Base-by-base conservation (phyloP, 345 rosid species). In the Bretschneidera sinensis region DNA sequence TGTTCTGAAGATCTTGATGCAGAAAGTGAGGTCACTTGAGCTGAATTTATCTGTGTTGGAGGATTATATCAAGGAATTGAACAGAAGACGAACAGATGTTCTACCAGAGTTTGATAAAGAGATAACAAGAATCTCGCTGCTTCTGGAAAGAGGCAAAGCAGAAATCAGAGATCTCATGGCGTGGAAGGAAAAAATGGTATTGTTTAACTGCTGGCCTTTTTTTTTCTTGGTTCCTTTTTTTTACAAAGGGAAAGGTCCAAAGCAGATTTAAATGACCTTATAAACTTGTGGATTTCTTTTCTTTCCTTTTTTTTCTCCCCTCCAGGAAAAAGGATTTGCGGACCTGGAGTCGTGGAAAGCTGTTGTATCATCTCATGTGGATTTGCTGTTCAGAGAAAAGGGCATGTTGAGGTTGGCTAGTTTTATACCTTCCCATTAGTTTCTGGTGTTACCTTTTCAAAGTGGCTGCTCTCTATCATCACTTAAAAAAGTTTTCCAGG, bases 1-100 rank as follows among this genome's bases (percentile, higher is more conserved):
- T 43, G 90, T 87, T 51, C 81, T 85, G 64, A 92, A 86, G 77
- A 80, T 92, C 67, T 75, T 92, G 89, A 83, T 92, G 96, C 96
- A 87, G 75, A 92, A 87, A 63, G 90, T 87, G 68, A 83, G 79
- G 72, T 71, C 87, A 35, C 87, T 92, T 31, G 96, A 89, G 78
- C 55, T 74, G 78, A 87, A 80, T 68, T 80, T 92, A 61, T 79
- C 90, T 2, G 73, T 77, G 54, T 71, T 92, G 51, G 94, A 85
- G 73, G 98, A 84, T 60, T 84, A 80, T 70, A 79, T 87, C 51
- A 87, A 84, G 70, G 85, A 75, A 72, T 57, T 81, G 76, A 84
- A 81, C 53, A 61, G 65, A 34, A 74, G 80, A 71, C 85, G 79
- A 74, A 81, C 77, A 23, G 85, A 75, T 52, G 72, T 74, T 43